phyloP scores from a whole-genome alignment of 2,329 filamentous ascomycete genomes.

The Cladophialophora carrionii region DNA sequence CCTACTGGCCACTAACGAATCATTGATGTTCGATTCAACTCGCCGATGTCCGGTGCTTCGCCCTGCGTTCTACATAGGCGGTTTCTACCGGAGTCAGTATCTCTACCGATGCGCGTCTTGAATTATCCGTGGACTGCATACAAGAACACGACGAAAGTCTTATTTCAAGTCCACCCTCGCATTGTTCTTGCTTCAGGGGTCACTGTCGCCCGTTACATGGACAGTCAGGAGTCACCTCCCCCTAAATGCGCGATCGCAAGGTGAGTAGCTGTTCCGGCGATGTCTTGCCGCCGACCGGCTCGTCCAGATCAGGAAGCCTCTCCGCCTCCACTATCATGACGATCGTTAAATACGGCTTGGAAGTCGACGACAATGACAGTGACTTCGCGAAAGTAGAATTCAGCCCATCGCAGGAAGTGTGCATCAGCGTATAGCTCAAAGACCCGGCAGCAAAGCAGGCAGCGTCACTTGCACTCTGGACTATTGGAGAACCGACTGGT shows the following conservation, averaged over 20 bases:
- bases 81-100: neutral
- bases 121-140: too few species aligned
- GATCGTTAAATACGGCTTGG: neutral
- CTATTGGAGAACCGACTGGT: neutral
- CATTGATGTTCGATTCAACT: neutral
- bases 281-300: neutral
- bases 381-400: neutral
- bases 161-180: neutral
- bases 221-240: neutral
- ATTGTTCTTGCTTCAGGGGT: neutral
- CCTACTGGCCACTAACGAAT: neutral
- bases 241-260: neutral
- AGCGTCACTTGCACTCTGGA: neutral
- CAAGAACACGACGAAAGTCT: too few species aligned
- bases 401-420: neutral
- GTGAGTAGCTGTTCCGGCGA: neutral
- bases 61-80: neutral
- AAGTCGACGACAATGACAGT: neutral
- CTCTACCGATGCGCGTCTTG: too few species aligned
- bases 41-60: neutral
- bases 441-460: neutral
- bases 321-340: neutral
- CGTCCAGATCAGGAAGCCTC: conserved; percentile 7
- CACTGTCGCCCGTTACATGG: neutral
- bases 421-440: neutral